Conservation (phyloP, 441 rosid genomes). For the Brassica balearica region DNA sequence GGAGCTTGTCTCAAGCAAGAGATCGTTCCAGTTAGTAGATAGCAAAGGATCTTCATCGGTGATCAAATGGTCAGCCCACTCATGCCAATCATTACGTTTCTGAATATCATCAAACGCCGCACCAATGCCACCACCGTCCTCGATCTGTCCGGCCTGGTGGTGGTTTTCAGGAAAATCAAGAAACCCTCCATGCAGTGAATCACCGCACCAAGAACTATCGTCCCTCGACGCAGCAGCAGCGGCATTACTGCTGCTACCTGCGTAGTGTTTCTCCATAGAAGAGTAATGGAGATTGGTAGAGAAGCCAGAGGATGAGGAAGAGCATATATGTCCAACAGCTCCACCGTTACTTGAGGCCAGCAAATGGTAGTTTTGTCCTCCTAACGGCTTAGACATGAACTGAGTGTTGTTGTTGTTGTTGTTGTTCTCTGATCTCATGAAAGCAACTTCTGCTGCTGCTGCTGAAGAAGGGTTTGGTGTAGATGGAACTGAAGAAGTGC, state of each 20-base stretch:
- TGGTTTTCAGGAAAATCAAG: slow-evolving; percentile 62
- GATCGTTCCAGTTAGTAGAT: slow-evolving; percentile 71
- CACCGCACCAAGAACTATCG: slow-evolving; percentile 65
- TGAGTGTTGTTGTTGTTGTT: slow-evolving; percentile 52
- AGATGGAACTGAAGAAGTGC: slow-evolving; percentile 66
- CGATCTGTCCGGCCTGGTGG: slow-evolving; percentile 45
- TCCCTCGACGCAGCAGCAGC: slow-evolving; percentile 39
- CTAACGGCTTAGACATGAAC: slow-evolving; percentile 55
- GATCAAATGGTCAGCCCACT: slow-evolving; percentile 95
- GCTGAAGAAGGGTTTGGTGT: slow-evolving; percentile 53
- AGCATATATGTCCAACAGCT: slow-evolving; percentile 73
- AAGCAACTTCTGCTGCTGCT: slow-evolving; percentile 47
- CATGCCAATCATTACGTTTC: slow-evolving; percentile 84
- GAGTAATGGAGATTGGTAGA: slow-evolving; percentile 77
- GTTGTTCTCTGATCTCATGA: slow-evolving; percentile 54
- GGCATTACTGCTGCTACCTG: slow-evolving; percentile 56
- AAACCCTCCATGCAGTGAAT: slow-evolving; percentile 54
- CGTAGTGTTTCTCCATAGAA: slow-evolving; percentile 57
- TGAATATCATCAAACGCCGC: slow-evolving; percentile 63
- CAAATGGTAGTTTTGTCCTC: slow-evolving; percentile 51
- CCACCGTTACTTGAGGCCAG: slow-evolving; percentile 57
- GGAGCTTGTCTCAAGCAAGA: slow-evolving; percentile 58
- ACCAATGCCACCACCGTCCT: slow-evolving; percentile 45
- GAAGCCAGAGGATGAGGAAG: slow-evolving; percentile 80
- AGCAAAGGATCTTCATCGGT: slow-evolving; percentile 73